Base-by-base conservation (phyloP, 352 stramenopile species). In the Pythium dissotocum region DNA sequence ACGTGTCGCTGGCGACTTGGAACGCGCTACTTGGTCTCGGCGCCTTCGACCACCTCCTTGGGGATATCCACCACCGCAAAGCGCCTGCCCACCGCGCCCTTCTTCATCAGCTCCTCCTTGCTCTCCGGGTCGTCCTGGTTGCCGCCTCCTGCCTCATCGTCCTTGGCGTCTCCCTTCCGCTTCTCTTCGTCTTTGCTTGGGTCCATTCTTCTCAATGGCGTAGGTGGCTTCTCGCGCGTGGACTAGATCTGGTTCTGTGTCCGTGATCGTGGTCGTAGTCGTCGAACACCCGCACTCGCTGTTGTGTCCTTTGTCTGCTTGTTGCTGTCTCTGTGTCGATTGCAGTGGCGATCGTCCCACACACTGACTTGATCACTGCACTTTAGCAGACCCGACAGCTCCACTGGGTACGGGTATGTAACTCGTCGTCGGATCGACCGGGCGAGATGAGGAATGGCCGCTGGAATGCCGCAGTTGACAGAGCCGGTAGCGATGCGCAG, bases 81-180 rank as follows among this genome's bases (percentile, higher is more conserved):
- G n/a, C 71, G 62, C 30, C 71, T 58, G 18, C 71, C 71, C n/a
- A 77, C 71, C 1, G 71, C 71, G 26, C 71, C 71, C 58, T 72
- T 75, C 60, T 77, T 75, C 24, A 69, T 57, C 54, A 77, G 32
- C 6, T 75, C 68, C 4, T 77, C 68, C 24, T 77, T 70, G 59
- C n/a, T 63, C 57, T 75, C 68, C 16, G 40, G 58, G 21, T 77
- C 68, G 14, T 59, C 12, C 35, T 75, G 67, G 58, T 77, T 75
- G 52, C 70, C 61, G 52, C 70, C 61, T 26, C 53, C 52, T 40
- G 16, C 55, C 10, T 67, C 56, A 26, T 73, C 58, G 28, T 51
- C 54, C 56, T 67, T 61, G 24, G 58, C 57, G 46, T 60, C 58
- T 46, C 40, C 60, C 35, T 67, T 73, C 61, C 71, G 63, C 44